Conservation (phyloP, 768 basidiomycete genomes). For the Lentinula lateritia region DNA sequence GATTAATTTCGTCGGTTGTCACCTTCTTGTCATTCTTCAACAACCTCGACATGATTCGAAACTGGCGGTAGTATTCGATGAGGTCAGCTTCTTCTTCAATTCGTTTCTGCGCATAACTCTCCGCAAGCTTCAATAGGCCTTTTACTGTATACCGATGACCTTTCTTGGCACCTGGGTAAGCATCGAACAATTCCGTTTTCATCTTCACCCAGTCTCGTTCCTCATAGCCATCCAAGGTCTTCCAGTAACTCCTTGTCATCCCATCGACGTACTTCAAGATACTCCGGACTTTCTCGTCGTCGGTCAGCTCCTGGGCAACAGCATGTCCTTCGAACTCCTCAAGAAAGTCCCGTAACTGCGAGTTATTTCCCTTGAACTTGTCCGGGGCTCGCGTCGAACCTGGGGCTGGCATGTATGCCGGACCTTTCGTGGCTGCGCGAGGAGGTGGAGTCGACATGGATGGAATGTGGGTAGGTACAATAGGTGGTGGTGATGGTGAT, state of each 20-base stretch:
- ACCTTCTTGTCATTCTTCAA: not conserved
- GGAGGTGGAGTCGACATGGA: too few relatives aligned
- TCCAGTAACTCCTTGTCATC: slow-evolving; percentile 10
- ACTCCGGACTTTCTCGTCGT: slow-evolving; percentile 7
- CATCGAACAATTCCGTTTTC: slow-evolving; percentile 9
- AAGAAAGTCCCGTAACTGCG: slow-evolving; percentile 5
- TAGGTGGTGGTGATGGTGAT: too few relatives aligned
- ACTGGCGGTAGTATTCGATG: not conserved
- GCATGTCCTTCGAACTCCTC: slow-evolving; percentile 2
- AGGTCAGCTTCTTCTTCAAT: not conserved
- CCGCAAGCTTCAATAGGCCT: not conserved
- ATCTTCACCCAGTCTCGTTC: slow-evolving; percentile 5
- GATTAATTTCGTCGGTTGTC: not conserved
- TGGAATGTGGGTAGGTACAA: too few relatives aligned
- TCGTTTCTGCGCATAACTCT: not conserved
- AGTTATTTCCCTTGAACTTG: too few relatives aligned
- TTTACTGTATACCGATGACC: not conserved
- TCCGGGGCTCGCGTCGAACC: too few relatives aligned
- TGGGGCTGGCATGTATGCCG: too few relatives aligned
- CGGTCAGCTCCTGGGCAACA: slow-evolving; percentile 8
- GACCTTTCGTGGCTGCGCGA: too few relatives aligned
- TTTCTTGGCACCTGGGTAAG: not conserved
- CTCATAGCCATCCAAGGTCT: slow-evolving; percentile 8
- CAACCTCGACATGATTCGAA: not conserved
- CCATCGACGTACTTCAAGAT: slow-evolving; percentile 8